Conservation (phyloP, 2,329 filamentous ascomycete species). For the Fusarium cyanostomum region DNA sequence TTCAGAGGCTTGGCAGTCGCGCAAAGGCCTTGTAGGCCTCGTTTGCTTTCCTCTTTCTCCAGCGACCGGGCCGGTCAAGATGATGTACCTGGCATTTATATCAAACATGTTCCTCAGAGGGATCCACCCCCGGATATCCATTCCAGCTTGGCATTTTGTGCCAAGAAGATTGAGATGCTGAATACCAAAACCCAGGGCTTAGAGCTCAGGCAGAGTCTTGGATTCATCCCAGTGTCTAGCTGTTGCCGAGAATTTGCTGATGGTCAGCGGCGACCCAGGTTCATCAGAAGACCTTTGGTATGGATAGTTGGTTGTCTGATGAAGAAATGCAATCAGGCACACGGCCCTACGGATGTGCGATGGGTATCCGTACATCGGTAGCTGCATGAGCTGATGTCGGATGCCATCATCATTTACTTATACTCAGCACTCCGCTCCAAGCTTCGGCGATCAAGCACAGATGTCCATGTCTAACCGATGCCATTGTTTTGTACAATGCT, state of each 20-base stretch:
- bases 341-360: neutral
- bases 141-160: constrained; percentile 24
- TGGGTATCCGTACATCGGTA: neutral
- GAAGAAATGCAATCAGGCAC: neutral
- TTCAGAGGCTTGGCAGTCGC: constrained; percentile 9
- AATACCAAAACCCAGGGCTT: constrained; percentile 1
- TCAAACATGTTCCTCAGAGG: constrained; percentile 5
- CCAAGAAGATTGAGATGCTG: constrained; percentile 17
- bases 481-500: neutral
- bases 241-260: too few species aligned
- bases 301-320: neutral
- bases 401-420: neutral
- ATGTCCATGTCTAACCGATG: neutral
- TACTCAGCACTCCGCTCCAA: neutral
- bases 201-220: neutral
- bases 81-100: constrained; percentile 9
- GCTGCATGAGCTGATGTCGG: neutral
- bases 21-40: constrained; percentile 3
- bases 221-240: too few species aligned
- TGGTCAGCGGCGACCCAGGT: neutral
- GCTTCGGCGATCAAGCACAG: neutral
- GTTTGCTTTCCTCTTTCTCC: constrained; percentile 18
- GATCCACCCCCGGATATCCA: constrained; percentile 24
- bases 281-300: neutral
- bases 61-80: constrained; percentile 35